Percentiles rank a stretch among this genome's conserved stretches.
Evolutionary conservation across 768 basidiomycete species (phyloP).

Genomic region (Kwoniella botswanensis): DNA sequence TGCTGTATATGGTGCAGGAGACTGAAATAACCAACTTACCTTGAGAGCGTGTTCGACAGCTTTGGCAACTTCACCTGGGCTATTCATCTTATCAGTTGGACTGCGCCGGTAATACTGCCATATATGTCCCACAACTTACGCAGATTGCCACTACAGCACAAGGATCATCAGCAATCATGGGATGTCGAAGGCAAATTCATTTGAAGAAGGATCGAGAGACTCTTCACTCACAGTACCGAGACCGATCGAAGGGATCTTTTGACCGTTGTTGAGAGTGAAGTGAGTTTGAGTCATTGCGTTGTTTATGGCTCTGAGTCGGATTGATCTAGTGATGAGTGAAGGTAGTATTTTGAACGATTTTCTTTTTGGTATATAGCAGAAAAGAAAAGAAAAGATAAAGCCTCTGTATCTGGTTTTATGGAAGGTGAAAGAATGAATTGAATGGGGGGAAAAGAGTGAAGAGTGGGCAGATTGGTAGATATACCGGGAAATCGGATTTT

Average conservation of each 20-base stretch:
- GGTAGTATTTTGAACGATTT: conserved; percentile 24
- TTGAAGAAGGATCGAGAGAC: neutral
- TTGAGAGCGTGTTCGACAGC: conserved; percentile 55
- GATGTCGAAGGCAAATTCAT: neutral
- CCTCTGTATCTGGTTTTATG: neutral
- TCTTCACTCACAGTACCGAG: conserved; percentile 62
- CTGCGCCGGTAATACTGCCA: neutral
- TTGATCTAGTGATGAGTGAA: conserved; percentile 19
- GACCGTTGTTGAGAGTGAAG: conserved; percentile 59
- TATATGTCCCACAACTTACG: conserved; percentile 28
- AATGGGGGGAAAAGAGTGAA: neutral
- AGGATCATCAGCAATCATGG: neutral
- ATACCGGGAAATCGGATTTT: conserved; percentile 11
- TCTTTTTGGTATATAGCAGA: conserved; percentile 12
- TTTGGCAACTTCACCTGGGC: conserved; percentile 51
- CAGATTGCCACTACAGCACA: conserved; percentile 46
- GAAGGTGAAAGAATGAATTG: conserved; percentile 1
- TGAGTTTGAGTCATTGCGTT: conserved; percentile 39
- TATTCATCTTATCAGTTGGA: conserved; percentile 10
- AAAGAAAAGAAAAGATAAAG: conserved; percentile 2
- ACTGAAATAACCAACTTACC: conserved; percentile 26
- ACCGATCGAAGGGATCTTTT: conserved; percentile 75
- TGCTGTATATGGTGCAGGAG: neutral
- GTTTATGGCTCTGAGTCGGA: conserved; percentile 13
- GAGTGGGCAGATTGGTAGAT: neutral